phyloP scores from a whole-genome alignment of 2,329 filamentous ascomycete genomes.

The Paecilomyces fulvus region DNA sequence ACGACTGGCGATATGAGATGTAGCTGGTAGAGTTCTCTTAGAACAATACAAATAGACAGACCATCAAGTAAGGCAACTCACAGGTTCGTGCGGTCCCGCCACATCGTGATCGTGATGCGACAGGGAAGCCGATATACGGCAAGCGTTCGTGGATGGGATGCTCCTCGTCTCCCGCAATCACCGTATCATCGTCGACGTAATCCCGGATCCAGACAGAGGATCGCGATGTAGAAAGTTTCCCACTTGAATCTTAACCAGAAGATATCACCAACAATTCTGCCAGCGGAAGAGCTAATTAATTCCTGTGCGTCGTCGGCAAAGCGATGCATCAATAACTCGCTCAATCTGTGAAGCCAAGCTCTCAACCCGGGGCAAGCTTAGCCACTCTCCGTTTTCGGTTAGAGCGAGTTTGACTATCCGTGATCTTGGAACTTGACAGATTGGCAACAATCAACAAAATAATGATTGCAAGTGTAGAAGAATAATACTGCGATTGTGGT shows the following conservation, averaged over 20 bases:
- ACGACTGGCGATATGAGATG: conserved; percentile 98
- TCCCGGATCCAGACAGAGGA: neutral
- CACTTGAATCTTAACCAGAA: neutral
- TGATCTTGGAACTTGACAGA: neutral
- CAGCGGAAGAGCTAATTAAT: neutral
- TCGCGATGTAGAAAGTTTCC: neutral
- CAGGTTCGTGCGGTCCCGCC: conserved; percentile 99
- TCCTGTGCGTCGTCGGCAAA: neutral
- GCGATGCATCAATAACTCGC: neutral
- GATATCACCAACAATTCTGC: neutral
- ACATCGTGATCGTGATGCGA: conserved; percentile 62
- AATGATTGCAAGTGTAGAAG: neutral
- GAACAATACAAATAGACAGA: neutral
- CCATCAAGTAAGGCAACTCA: conserved; percentile 39
- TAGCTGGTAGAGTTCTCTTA: conserved; percentile 51
- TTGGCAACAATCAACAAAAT: neutral
- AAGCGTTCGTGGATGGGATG: neutral
- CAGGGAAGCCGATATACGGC: conserved; percentile 4
- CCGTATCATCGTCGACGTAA: neutral
- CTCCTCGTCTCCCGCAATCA: neutral
- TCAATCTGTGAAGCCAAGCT: too few species aligned
- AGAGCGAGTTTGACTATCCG: neutral
- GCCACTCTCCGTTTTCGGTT: neutral
- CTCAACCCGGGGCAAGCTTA: neutral
- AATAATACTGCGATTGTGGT: neutral